A percentile compares a stretch with the other conserved stretches of the same genome.
These are phyloP conservation scores for Penicillium polonicum DNA, from an alignment of 2,329 filamentous ascomycete species.

Conservation along the genomic window DNA sequence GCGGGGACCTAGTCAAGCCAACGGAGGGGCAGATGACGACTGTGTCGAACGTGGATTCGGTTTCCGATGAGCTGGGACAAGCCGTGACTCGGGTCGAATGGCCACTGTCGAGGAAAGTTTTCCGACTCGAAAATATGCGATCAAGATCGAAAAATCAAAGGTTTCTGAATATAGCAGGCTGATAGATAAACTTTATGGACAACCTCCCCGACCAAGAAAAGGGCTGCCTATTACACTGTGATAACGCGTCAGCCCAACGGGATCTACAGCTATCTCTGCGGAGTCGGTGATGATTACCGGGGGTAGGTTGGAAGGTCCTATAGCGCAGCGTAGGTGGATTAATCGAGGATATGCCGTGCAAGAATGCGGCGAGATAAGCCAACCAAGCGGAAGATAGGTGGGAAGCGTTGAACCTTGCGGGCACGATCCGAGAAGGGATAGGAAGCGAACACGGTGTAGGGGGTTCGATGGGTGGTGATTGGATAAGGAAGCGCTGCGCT, in stretches of 20 bases:
- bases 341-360: conserved; percentile 14
- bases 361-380: conserved; percentile 11
- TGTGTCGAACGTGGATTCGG: conserved; percentile 20
- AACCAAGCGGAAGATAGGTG: conserved; percentile 14
- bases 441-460: conserved; percentile 10
- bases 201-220: conserved; percentile 10
- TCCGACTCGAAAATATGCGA: conserved; percentile 2
- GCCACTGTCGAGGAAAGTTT: neutral
- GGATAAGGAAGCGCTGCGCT: conserved; percentile 24
- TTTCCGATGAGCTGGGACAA: conserved; percentile 8
- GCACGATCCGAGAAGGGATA: conserved; percentile 14
- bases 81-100: conserved; percentile 11
- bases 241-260: conserved; percentile 6
- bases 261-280: conserved; percentile 7
- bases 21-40: conserved; percentile 37
- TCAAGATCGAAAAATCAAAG: neutral
- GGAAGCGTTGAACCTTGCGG: conserved; percentile 20
- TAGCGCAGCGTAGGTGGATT: conserved; percentile 15
- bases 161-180: conserved; percentile 1
- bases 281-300: neutral
- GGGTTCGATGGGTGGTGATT: conserved; percentile 17
- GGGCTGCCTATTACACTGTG: conserved; percentile 6
- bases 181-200: conserved; percentile 13
- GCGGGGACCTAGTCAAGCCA: conserved; percentile 26
- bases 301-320: conserved; percentile 2